phyloP scores from a whole-genome alignment of 306 rosid species.

The Delonix regia region DNA sequence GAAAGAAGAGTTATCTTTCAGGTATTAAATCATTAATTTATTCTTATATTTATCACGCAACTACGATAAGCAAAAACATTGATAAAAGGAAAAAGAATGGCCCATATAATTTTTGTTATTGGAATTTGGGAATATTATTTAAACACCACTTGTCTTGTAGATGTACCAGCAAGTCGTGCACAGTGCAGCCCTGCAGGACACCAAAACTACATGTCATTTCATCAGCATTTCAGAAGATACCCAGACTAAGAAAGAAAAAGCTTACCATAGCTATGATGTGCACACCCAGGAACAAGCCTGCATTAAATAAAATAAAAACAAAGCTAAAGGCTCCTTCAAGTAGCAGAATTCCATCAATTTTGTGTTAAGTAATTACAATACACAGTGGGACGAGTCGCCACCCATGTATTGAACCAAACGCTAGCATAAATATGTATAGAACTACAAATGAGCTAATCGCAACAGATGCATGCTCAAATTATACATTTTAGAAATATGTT shows the following conservation, averaged over 20 bases:
- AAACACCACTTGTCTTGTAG: not conserved
- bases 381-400: constrained; percentile 12
- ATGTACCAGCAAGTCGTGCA: constrained; percentile 87
- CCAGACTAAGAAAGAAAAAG: constrained; percentile 34
- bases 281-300: constrained; percentile 88
- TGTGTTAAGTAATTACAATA: constrained; percentile 27
- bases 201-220: constrained; percentile 30
- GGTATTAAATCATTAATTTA: no score
- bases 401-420: constrained; percentile 25
- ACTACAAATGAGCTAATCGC: constrained; percentile 22
- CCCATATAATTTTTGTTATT: not conserved
- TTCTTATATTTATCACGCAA: not conserved
- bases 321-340: constrained; percentile 27
- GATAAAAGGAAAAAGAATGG: constrained; percentile 7
- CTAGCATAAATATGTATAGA: constrained; percentile 6
- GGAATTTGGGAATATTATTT: not conserved
- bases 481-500: constrained; percentile 25
- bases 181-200: constrained; percentile 85
- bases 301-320: constrained; percentile 38
- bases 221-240: constrained; percentile 31
- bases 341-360: constrained; percentile 31
- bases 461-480: constrained; percentile 35
- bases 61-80: not conserved
- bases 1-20: no score
- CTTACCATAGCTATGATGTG: constrained; percentile 84